Evolutionary conservation across 805 yeast genomes (phyloP).

Genomic region (Saccharomycopsis capsularis): DNA sequence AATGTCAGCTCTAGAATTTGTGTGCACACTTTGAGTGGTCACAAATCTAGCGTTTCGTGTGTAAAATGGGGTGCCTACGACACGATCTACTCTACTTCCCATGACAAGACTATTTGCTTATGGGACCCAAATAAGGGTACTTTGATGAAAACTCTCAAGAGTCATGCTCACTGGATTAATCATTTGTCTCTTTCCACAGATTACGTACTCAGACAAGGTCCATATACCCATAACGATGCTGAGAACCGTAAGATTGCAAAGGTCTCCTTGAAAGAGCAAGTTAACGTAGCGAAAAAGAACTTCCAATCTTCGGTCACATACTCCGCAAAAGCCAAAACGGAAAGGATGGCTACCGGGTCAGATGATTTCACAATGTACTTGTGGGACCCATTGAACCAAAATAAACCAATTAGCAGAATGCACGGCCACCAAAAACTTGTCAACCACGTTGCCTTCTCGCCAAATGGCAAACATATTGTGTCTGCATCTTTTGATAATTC

Average conservation of each 20-base stretch:
- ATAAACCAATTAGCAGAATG: conserved; percentile 86
- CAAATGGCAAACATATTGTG: conserved; percentile 86
- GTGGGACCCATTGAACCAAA: conserved; percentile 83
- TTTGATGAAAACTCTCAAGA: conserved; percentile 67
- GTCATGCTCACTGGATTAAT: conserved; percentile 98
- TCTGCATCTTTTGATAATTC: conserved; percentile 95
- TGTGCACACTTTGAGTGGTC: conserved; percentile 73
- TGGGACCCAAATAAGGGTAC: conserved; percentile 83
- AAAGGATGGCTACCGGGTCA: conserved; percentile 86
- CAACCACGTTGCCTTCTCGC: conserved; percentile 91
- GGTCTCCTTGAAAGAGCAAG: conserved; percentile 45
- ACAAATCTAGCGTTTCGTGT: conserved; percentile 82
- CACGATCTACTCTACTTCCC: conserved; percentile 80
- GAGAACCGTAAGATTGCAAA: conserved; percentile 22
- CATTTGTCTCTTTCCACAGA: conserved; percentile 91
- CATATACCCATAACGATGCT: conserved; percentile 40
- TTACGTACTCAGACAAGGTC: conserved; percentile 75
- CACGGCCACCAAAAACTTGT: conserved; percentile 97
- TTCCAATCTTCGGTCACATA: conserved; percentile 49
- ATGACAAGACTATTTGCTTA: conserved; percentile 86
- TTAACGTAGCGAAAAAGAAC: conserved; percentile 48
- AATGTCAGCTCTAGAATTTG: conserved; percentile 67
- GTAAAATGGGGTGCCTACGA: conserved; percentile 96
- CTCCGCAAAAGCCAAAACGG: conserved; percentile 31
- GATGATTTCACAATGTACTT: conserved; percentile 97